Percentiles rank a stretch among this genome's conserved stretches.
These are phyloP conservation scores for Tolypocladium amazonense DNA, from an alignment of 2,329 filamentous ascomycete species.

Conservation along the genomic window DNA sequence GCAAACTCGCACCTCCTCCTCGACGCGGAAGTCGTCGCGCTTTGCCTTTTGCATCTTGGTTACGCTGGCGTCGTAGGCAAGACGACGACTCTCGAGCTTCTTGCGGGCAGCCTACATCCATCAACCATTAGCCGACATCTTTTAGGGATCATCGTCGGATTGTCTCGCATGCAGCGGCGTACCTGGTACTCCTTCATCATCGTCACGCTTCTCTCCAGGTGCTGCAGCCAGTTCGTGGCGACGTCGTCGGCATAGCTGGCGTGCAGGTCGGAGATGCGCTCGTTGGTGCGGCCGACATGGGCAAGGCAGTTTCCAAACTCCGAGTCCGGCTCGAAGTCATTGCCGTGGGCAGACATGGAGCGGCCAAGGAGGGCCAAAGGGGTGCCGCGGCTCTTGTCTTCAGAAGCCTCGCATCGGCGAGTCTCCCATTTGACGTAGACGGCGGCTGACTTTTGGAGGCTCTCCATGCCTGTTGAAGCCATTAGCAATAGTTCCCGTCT, in stretches of 20 bases:
- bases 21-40: conserved; percentile 84
- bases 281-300: conserved; percentile 72
- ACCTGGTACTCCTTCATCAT: conserved; percentile 99
- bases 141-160: too few relatives aligned
- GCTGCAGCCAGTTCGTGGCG: conserved; percentile 79
- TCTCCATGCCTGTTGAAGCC: conserved; percentile 63
- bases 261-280: conserved; percentile 75
- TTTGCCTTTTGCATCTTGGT: conserved; percentile 89
- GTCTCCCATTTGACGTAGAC: conserved; percentile 80
- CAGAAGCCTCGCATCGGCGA: conserved; percentile 65
- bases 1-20: conserved; percentile 82
- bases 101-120: conserved; percentile 57
- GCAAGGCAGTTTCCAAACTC: conserved; percentile 83
- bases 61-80: conserved; percentile 84
- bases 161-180: conserved; percentile 16
- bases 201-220: conserved; percentile 75
- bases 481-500: not conserved
- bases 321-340: conserved; percentile 84
- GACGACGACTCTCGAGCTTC: conserved; percentile 81
- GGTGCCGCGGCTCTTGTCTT: conserved; percentile 80
- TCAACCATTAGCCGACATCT: not conserved
- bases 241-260: conserved; percentile 71
- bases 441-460: conserved; percentile 76
- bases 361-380: conserved; percentile 72
- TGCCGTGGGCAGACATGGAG: conserved; percentile 79